Evolutionary conservation across 805 yeast species (phyloP).

Genomic region (Isabelozyma gotoi): DNA sequence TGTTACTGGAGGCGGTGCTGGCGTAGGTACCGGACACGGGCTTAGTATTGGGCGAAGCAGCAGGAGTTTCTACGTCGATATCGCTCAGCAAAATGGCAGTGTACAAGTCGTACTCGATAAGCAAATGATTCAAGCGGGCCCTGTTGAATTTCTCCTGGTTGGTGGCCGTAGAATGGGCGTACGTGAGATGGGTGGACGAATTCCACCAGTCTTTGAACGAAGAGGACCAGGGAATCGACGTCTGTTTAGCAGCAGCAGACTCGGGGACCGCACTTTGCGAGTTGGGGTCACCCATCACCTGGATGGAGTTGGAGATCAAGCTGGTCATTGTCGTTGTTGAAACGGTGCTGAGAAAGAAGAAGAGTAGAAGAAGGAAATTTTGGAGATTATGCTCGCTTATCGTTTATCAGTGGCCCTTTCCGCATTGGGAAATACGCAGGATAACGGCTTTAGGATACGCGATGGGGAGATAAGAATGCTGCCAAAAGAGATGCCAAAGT

Average conservation of each 20-base stretch:
- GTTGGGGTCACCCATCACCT: conserved; percentile 24
- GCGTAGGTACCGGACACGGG: background rate
- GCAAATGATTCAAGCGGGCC: conserved; percentile 24
- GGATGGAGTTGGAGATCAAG: conserved; percentile 16
- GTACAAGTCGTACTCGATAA: conserved; percentile 34
- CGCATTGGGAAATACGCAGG: background rate
- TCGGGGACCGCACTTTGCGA: background rate
- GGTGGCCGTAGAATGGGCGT: conserved; percentile 1
- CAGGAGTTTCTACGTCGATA: conserved; percentile 22
- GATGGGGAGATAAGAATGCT: too few relatives aligned
- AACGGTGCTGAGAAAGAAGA: background rate
- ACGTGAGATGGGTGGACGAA: conserved; percentile 11
- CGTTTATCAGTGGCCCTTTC: background rate
- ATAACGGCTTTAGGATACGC: background rate
- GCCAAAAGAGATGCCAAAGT: too few relatives aligned
- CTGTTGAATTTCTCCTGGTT: conserved; percentile 5
- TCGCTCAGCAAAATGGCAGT: conserved; percentile 31
- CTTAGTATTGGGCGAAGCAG: conserved; percentile 4
- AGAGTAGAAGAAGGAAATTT: background rate
- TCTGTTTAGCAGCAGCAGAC: background rate
- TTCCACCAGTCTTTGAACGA: conserved; percentile 43
- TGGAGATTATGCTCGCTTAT: background rate
- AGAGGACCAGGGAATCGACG: conserved; percentile 21
- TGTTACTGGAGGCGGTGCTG: background rate
- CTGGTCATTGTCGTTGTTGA: background rate